Percentiles rank a stretch among this genome's conserved stretches.
phyloP scores from a whole-genome alignment of 257 asterid species.

The Thymus mandschuricus region DNA sequence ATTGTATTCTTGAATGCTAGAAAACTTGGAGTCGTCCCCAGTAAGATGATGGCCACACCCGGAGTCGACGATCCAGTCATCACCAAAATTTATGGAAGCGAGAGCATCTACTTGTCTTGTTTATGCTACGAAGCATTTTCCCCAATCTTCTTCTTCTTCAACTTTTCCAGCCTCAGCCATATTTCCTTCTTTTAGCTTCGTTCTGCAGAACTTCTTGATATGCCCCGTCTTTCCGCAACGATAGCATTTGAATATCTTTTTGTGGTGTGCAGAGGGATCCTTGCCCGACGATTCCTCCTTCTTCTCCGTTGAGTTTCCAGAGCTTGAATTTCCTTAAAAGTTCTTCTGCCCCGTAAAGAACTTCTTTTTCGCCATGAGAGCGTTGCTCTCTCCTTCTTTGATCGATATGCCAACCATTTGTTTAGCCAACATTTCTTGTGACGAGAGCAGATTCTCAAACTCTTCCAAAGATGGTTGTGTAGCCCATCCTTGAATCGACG shows the following conservation, averaged over 20 bases:
- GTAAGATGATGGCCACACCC: neutral
- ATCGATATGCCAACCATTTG: no score
- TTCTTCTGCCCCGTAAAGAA: no score
- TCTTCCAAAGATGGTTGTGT: conserved; percentile 22
- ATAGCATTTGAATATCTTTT: conserved; percentile 12
- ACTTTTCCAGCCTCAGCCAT: neutral
- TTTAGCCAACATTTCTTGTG: conserved; percentile 19
- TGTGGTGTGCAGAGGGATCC: neutral
- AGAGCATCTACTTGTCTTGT: neutral
- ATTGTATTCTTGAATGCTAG: neutral
- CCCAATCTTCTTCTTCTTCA: neutral
- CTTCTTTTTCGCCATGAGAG: neutral
- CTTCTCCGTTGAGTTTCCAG: neutral
- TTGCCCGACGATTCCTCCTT: neutral
- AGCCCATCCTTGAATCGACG: conserved; percentile 23
- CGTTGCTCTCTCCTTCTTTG: no score
- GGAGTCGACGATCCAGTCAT: neutral
- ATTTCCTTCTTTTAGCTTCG: conserved; percentile 5
- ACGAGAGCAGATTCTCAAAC: conserved; percentile 12
- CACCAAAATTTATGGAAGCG: neutral
- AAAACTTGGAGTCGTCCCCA: neutral
- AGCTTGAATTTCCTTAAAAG: no score
- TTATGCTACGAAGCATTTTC: neutral
- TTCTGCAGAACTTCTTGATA: neutral
- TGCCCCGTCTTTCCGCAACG: conserved; percentile 12